Percentiles rank a stretch among this genome's conserved stretches.
phyloP scores from a whole-genome alignment of 768 basidiomycete species.

The Leccinum broughii region DNA sequence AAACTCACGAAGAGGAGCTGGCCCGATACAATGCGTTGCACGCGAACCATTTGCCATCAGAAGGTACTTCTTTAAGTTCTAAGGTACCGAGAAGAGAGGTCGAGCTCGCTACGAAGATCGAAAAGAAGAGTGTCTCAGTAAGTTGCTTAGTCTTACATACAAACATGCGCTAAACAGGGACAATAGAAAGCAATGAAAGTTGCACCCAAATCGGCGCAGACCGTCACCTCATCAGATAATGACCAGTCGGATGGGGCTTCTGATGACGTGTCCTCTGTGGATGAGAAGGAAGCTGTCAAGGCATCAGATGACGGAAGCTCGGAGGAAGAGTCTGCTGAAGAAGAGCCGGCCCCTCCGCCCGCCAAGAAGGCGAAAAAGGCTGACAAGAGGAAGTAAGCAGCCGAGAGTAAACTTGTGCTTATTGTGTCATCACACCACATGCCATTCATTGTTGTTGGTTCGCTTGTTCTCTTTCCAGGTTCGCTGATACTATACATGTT shows the following conservation, averaged over 20 bases:
- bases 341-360: slow-evolving; percentile 30
- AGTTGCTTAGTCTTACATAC: slow-evolving; percentile 14
- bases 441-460: slow-evolving; percentile 3
- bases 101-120: slow-evolving; percentile 32
- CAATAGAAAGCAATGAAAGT: slow-evolving; percentile 28
- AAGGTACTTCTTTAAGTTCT: slow-evolving; percentile 35
- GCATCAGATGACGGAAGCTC: slow-evolving; percentile 23
- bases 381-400: slow-evolving; percentile 27
- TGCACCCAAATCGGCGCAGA: slow-evolving; percentile 25
- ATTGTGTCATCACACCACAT: slow-evolving; percentile 8
- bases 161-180: slow-evolving; percentile 17
- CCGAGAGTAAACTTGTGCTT: slow-evolving; percentile 6
- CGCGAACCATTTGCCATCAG: slow-evolving; percentile 48
- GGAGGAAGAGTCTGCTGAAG: slow-evolving; percentile 28
- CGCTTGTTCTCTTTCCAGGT: slow-evolving; percentile 6
- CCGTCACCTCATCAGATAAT: slow-evolving; percentile 30
- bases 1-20: slow-evolving; percentile 62
- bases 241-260: slow-evolving; percentile 34
- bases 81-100: slow-evolving; percentile 27
- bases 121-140: slow-evolving; percentile 28
- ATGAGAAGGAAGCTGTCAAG: slow-evolving; percentile 19
- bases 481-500: slow-evolving; percentile 26
- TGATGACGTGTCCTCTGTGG: slow-evolving; percentile 28
- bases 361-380: slow-evolving; percentile 33
- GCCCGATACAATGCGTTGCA: slow-evolving; percentile 61